Evolutionary conservation across 805 yeast genomes (phyloP), one percentile per base, ranked within the genome.

Genomic region (Soucietia sequanensis): DNA sequence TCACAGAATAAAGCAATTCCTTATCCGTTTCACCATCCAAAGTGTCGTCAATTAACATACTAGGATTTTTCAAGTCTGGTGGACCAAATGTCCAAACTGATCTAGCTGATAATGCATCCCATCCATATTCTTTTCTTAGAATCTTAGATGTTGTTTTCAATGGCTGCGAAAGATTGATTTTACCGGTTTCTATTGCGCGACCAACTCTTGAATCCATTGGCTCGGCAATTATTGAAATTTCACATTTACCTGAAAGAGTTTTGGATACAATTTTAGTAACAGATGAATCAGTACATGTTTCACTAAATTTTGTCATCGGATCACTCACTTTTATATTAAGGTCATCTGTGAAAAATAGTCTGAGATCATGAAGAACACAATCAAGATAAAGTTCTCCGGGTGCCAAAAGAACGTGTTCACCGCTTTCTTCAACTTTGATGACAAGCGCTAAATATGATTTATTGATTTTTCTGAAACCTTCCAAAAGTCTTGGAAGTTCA

Each of bases 341-440:
- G 15, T 75, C 76, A 27, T 62, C 55, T 0, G 83, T 72, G 47
- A 77, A 84, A 21, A 76, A 63, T 18, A 65, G 56, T 43, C 97
- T 66, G 28, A 93, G 59, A 50, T 88, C 96, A 54, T 81, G 84
- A 25, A 93, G 58, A 16, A 84, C 62, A 46, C 93, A 85, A 56
- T 93, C 98, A 59, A 93, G 56, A 51, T 86, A 87, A 12, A 91
- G 48, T 52, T 93, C 98, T 5, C 99, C 99, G 7, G 87, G 76
- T 0, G 93, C 96, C 18, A 80, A 50, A 0, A 93, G 55, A 1
- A 80, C 79, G 53, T 84, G 87, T 48, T 89, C 97, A 2, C 97
- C 96, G 33, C 90, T 83, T 45, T 86, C 95, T 54, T 88, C 96
- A 1, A 84, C 87, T 43, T 73, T 78, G n/a, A 85, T 65, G 14